Base-by-base conservation (phyloP, 2,329 filamentous ascomycete genomes). In the Ophiosphaerella narmari region DNA sequence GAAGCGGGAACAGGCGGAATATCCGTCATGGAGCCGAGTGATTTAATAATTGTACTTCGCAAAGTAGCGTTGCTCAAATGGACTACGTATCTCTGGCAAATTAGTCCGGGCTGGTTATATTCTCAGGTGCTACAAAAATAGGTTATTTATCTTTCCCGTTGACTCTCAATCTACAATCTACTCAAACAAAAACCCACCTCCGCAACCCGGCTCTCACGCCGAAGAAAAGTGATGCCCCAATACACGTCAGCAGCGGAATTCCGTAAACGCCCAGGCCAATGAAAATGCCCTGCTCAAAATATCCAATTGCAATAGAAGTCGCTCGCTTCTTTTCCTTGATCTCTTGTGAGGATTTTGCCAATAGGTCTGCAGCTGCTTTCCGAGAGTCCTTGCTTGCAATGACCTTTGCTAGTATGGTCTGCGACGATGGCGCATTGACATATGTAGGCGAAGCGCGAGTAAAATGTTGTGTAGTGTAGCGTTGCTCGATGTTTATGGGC, bases 211-310 rank as follows among this genome's bases (percentile, higher is more conserved):
- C 57, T 21, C 63, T 48, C 7, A 64, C 52, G 12, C 65, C 66
- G 58, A 57, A 67, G 37, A 63, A 68, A 2, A 67, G 18, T 23
- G 54, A 46, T 16, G 63, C 62, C 1, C 65, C 62, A 39, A 72
- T 36, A 40, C 65, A 66, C 7, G 60, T 54, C 39, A 71, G n/a
- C 5, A 71, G 11, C 12, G 69, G 69, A 18, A 70, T 51, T 6
- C 63, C 68, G 43, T 62, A 70, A 14, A 76, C 29, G 0, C 70
- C 70, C 40, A 75, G 46, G 2, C 73, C 74, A 23, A 74, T 67
- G 29, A 59, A 67, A 48, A 55, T 70, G 42, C 55, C 73, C 56
- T 62, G 71, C 62, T 55, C 66, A 26, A 69, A 69, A 36, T 60
- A 68, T 0, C 65, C 66, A 38, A 63, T 54, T 1, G 67, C 62